Evolutionary conservation across 768 basidiomycete genomes (phyloP), one percentile per base, ranked within the genome.

Genomic region (Mrakia frigida): DNA sequence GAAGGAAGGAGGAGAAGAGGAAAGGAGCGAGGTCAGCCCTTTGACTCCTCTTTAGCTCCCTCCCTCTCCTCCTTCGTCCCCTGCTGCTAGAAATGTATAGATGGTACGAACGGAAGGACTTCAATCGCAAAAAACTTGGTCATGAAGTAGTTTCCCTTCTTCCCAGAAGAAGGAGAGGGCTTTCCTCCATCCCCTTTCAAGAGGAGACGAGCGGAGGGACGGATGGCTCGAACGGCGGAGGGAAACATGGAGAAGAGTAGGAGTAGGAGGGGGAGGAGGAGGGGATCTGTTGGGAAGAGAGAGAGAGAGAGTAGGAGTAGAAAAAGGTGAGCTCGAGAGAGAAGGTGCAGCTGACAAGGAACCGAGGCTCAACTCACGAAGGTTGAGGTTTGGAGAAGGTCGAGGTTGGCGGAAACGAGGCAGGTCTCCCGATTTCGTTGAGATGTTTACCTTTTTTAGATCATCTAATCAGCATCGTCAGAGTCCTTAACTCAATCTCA

Each of bases 41-140:
- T 31, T 2, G 25, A 37, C 50, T 35, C 18, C 18, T 4, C 21
- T 50, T 21, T 14, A 41, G 43, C 39, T 33, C 39, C 28, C 28
- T 37, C 31, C 16, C n/a, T 35, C 11, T 3, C 28, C 18, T 14
- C 35, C 31, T 53, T 16, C 31, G 31, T 31, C 21, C 28, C 52
- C 21, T 21, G 10, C n/a, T 28, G 28, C 43, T n/a, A 50, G 69
- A 18, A 41, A 16, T 23, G 41, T 23, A 39, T 35, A 21, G 23
- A 28, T 25, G 3, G 69, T 23, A 33, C 61, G 14, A 9, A 53
- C 28, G 52, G 39, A 21, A 69, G 68, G 31, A 75, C 69, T 53
- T 75, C 74, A 9, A 75, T 56, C 28, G 74, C 74, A 25, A 68
- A 75, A 28, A 50, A 72, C 28, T 59, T 46, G 33, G 25, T 33